Conservation (phyloP, 495 filamentous ascomycete genomes). For the Acidiella bohemica region DNA sequence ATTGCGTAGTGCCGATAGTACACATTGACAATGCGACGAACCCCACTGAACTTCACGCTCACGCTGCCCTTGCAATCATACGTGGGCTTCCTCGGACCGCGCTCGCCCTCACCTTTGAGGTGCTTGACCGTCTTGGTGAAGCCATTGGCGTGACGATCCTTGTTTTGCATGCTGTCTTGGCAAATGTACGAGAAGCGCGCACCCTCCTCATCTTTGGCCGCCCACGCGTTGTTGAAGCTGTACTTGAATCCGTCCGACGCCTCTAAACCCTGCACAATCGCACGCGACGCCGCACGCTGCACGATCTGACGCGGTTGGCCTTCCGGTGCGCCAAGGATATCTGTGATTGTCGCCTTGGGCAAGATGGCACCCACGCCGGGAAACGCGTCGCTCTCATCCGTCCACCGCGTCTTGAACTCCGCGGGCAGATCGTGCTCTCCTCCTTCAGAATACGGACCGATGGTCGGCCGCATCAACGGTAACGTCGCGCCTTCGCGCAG, state of each 20-base stretch:
- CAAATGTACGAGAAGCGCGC: constrained; percentile 16
- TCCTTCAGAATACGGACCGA: constrained; percentile 15
- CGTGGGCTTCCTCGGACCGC: constrained; percentile 15
- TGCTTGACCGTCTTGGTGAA: constrained; percentile 13
- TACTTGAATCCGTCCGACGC: constrained; percentile 18
- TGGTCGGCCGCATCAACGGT: constrained; percentile 11
- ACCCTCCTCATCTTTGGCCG: constrained; percentile 16
- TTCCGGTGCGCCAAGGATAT: constrained; percentile 1
- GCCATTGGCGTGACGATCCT: constrained; percentile 20
- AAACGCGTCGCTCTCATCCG: constrained; percentile 3
- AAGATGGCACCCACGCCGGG: constrained; percentile 2
- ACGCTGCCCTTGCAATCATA: constrained; percentile 21
- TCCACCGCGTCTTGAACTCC: constrained; percentile 14
- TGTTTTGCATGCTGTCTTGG: constrained; percentile 21
- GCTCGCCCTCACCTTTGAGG: constrained; percentile 5
- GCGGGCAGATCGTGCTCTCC: constrained; percentile 14
- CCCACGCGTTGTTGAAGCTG: constrained; percentile 15
- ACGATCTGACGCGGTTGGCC: constrained; percentile 9
- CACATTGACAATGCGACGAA: constrained; percentile 9
- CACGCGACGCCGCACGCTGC: constrained; percentile 18
- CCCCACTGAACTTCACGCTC: constrained; percentile 15
- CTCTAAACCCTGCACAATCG: constrained; percentile 16
- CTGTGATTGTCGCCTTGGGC: constrained; percentile 4
- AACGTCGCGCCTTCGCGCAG: constrained; percentile 3
- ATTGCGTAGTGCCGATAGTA: constrained; percentile 18